Evolutionary conservation across 768 basidiomycete genomes (phyloP), one percentile per base, ranked within the genome.

Genomic region (Collybia sordida): DNA sequence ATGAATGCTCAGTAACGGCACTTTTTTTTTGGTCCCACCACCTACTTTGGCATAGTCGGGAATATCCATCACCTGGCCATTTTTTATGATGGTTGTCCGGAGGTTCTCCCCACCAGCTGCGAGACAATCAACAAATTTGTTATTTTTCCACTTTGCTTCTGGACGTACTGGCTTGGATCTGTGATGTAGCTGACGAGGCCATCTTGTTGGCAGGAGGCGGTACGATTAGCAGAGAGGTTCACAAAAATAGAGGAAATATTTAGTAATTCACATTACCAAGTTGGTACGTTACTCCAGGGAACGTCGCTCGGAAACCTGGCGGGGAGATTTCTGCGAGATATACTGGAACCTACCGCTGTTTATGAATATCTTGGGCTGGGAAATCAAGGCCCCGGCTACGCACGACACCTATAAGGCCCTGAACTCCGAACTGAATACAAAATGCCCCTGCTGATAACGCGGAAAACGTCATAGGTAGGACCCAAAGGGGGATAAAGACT

Each of bases 331-430:
- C 93, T 6, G 82, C 76, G 22, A 94, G 75, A 65, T 86, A 88
- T 56, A 93, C 86, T 3, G 92, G 90, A 51, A 79, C 74, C 75
- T 74, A 45, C 14, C 9, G 9, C 31, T 31, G 9, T 19, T 6
- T 3, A 22, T 77, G 50, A 45, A n/a, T 3, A n/a, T 1, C 74
- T 75, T 50, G 77, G 63, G 61, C 81, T 18, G 39, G 19, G 2
- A 11, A 9, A 40, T 0, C 14, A 41, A 23, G 14, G n/a, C 22
- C 31, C n/a, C 6, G 17, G 11, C 74, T 74, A 63, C 86, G 58
- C 59, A 90, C 88, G 15, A 90, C 85, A 57, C 90, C 90, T 89
- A 89, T 92, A 28, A 90, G 91, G 2, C 90, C 91, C 64, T 94
- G 93, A 0, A 93, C 88, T 48, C 89, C 89, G 55, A 89, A 81